Percentiles rank a stretch among this genome's conserved stretches.
These are phyloP conservation scores for Pseudogymnoascus sp. DNA, from an alignment of 2,329 filamentous ascomycete species.

Conservation along the genomic window DNA sequence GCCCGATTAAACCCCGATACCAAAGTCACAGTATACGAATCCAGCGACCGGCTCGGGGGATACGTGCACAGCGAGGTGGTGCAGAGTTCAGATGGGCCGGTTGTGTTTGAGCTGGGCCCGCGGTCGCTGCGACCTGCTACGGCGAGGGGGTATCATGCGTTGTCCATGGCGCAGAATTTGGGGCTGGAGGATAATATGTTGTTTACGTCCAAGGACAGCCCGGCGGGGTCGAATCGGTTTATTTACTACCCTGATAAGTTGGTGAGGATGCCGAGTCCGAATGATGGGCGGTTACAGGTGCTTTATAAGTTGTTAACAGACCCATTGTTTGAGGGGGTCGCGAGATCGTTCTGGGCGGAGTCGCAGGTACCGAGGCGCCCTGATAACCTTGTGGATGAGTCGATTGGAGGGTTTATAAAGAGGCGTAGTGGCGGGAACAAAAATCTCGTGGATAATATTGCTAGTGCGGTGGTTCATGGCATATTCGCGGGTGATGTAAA, in stretches of 20 bases:
- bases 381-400: conserved; percentile 49
- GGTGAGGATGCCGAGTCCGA: conserved; percentile 48
- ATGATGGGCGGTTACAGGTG: conserved; percentile 27
- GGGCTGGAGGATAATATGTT: conserved; percentile 48
- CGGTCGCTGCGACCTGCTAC: conserved; percentile 35
- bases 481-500: conserved; percentile 88
- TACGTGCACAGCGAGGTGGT: conserved; percentile 68
- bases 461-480: conserved; percentile 72
- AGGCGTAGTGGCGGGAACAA: conserved; percentile 41
- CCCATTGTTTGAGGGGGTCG: conserved; percentile 44
- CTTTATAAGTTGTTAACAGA: conserved; percentile 37
- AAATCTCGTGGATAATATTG: conserved; percentile 58
- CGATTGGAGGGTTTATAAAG: conserved; percentile 57
- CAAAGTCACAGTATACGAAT: conserved; percentile 76
- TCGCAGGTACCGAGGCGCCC: conserved; percentile 26
- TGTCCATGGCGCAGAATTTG: conserved; percentile 35
- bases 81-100: conserved; percentile 47
- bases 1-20: conserved; percentile 56
- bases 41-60: conserved; percentile 60
- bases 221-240: conserved; percentile 57
- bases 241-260: conserved; percentile 84
- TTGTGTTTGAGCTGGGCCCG: conserved; percentile 78
- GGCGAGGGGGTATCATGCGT: conserved; percentile 19
- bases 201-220: conserved; percentile 39
- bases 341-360: conserved; percentile 23